These are phyloP conservation scores for Coffea canephora DNA, from an alignment of 257 asterid species.

Conservation along the genomic window DNA sequence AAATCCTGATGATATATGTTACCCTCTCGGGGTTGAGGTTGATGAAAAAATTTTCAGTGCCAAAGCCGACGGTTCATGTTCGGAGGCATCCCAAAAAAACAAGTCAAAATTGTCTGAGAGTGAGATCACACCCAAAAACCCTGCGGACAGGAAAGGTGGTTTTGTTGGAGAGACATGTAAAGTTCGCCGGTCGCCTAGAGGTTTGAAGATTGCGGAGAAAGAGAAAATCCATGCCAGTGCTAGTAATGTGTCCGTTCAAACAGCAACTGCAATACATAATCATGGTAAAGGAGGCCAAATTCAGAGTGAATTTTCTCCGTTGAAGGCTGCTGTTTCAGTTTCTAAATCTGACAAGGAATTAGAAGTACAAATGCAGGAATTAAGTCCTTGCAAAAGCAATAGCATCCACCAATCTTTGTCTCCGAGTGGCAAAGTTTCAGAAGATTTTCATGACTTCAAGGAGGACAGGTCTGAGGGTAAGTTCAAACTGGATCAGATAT, in stretches of 20 bases:
- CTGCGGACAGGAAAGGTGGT: not conserved
- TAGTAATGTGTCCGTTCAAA: not conserved
- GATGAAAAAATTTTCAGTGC: constrained; percentile 16
- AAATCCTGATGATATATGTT: constrained; percentile 45
- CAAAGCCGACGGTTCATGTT: constrained; percentile 16
- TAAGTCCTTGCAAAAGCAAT: constrained; percentile 5
- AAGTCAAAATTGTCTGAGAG: constrained; percentile 15
- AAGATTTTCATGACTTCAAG: constrained; percentile 23
- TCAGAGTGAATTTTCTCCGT: constrained; percentile 6
- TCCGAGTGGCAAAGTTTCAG: constrained; percentile 8
- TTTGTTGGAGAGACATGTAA: constrained; percentile 13
- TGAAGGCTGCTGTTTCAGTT: constrained; percentile 12
- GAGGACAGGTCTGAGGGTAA: constrained; percentile 16
- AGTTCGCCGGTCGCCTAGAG: constrained; percentile 34
- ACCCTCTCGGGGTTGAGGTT: constrained; percentile 33
- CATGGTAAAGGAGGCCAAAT: constrained; percentile 6
- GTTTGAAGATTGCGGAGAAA: constrained; percentile 8
- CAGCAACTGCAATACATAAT: constrained; percentile 1
- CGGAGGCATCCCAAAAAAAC: constrained; percentile 12
- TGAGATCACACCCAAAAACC: not conserved
- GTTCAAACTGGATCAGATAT: constrained; percentile 25
- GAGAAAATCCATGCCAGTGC: constrained; percentile 6
- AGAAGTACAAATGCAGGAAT: not conserved
- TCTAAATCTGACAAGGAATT: constrained; percentile 7
- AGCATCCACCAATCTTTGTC: not conserved